Evolutionary conservation across 768 basidiomycete genomes (phyloP).

Genomic region (Daedalea quercina): DNA sequence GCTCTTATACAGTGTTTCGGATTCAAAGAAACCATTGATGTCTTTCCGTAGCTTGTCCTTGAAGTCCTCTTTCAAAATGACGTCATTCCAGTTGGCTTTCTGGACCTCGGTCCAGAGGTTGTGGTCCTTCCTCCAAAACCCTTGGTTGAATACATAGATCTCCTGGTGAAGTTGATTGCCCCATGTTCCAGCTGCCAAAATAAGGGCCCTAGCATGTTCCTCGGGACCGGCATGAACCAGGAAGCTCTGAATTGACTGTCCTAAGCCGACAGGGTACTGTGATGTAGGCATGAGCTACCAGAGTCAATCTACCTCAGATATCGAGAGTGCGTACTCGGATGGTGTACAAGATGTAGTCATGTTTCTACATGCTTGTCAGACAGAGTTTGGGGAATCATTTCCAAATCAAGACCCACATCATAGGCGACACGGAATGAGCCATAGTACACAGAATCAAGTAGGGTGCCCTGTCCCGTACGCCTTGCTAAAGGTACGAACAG

Average conservation of each 20-base stretch:
- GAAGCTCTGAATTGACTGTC: constrained; percentile 29
- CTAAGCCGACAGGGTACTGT: constrained; percentile 25
- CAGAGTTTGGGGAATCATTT: background rate
- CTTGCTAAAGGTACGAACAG: constrained; percentile 44
- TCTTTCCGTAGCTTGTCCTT: constrained; percentile 69
- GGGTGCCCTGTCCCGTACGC: constrained; percentile 38
- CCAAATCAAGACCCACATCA: constrained; percentile 35
- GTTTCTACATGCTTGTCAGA: constrained; percentile 29
- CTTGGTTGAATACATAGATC: constrained; percentile 72
- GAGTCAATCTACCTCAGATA: background rate
- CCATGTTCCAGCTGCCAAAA: constrained; percentile 49
- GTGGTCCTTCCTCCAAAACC: constrained; percentile 59
- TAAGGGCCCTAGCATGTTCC: constrained; percentile 41
- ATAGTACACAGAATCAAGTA: constrained; percentile 44
- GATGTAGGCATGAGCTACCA: constrained; percentile 13
- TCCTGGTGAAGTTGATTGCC: constrained; percentile 53
- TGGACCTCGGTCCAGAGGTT: constrained; percentile 45
- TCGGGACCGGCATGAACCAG: constrained; percentile 59
- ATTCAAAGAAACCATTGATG: constrained; percentile 73
- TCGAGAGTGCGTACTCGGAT: constrained; percentile 33
- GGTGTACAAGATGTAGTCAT: constrained; percentile 49
- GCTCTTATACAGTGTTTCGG: constrained; percentile 64
- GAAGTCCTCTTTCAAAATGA: constrained; percentile 64
- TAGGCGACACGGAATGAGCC: constrained; percentile 52
- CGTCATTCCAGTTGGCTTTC: constrained; percentile 64